Conservation (phyloP, 2,329 filamentous ascomycete species). For the Claviceps spartinae region DNA sequence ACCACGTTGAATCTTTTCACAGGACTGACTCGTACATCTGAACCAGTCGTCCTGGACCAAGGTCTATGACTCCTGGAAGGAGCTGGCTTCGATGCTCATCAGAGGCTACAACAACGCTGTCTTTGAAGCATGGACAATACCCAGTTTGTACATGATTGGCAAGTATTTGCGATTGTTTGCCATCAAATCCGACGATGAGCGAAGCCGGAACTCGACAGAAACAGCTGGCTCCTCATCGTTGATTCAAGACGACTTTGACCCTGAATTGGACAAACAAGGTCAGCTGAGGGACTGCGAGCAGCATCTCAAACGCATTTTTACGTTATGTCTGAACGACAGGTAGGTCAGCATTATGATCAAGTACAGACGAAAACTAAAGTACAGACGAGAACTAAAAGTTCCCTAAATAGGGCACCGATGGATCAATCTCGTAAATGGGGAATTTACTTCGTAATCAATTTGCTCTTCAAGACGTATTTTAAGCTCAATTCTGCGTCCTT, state of each 20-base stretch:
- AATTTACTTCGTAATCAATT: conserved; percentile 85
- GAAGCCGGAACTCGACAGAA: conserved; percentile 23
- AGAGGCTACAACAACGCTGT: conserved; percentile 64
- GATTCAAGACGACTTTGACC: conserved; percentile 72
- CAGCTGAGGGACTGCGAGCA: conserved; percentile 84
- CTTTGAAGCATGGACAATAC: conserved; percentile 85
- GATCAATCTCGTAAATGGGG: conserved; percentile 96
- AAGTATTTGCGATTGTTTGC: conserved; percentile 81
- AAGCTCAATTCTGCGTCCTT: conserved; percentile 83
- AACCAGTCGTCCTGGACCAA: conserved; percentile 56
- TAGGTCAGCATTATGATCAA: conserved; percentile 41
- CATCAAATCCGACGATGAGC: conserved; percentile 73
- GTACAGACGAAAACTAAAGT: background rate
- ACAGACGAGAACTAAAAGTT: background rate
- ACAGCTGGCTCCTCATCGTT: conserved; percentile 26
- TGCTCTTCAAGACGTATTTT: conserved; percentile 98
- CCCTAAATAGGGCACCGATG: conserved; percentile 50
- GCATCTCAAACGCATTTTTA: conserved; percentile 84
- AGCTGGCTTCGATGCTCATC: conserved; percentile 62
- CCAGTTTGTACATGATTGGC: conserved; percentile 75
- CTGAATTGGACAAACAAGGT: conserved; percentile 62
- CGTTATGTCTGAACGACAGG: conserved; percentile 80
- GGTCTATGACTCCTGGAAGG: conserved; percentile 82
- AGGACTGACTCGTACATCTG: conserved; percentile 8
- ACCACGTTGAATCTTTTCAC: background rate